Percentiles rank a stretch among this genome's conserved stretches.
These are phyloP conservation scores for Leccinum truebloodii DNA, from an alignment of 768 basidiomycete genomes.

Conservation along the genomic window DNA sequence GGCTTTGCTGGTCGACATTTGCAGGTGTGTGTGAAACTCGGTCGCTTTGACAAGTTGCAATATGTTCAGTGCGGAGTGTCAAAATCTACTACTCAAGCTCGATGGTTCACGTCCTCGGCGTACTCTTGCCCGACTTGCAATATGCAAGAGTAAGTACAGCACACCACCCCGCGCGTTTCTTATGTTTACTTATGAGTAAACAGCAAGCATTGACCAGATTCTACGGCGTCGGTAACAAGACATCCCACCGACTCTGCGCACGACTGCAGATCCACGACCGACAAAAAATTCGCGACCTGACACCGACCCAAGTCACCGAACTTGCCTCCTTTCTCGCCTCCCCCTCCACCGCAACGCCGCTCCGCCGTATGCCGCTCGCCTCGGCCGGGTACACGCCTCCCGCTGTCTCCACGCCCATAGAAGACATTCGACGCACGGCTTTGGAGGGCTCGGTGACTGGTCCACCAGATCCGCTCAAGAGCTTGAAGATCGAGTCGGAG, in stretches of 20 bases:
- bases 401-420: conserved; percentile 38
- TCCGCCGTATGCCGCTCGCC: conserved; percentile 70
- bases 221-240: conserved; percentile 82
- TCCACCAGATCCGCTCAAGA: conserved; percentile 63
- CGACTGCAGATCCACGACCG: conserved; percentile 90
- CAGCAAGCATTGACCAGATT: conserved; percentile 91
- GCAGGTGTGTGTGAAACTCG: conserved; percentile 16
- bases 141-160: conserved; percentile 63
- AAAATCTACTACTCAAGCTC: conserved; percentile 7
- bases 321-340: conserved; percentile 95
- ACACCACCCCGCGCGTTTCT: neutral
- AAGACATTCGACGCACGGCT: conserved; percentile 27
- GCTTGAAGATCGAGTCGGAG: conserved; percentile 86
- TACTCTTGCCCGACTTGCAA: conserved; percentile 75
- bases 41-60: conserved; percentile 1
- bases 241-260: conserved; percentile 81
- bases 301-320: conserved; percentile 84
- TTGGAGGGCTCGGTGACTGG: conserved; percentile 38
- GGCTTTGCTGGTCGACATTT: conserved; percentile 73
- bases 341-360: conserved; percentile 69
- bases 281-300: conserved; percentile 77
- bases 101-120: conserved; percentile 89
- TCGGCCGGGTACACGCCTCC: conserved; percentile 50
- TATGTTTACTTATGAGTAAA: neutral
- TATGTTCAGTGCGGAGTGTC: conserved; percentile 26